A percentile compares a stretch with the other conserved stretches of the same genome.
phyloP scores from a whole-genome alignment of 2,329 filamentous ascomycete species.

The Beauveria brongniartii region DNA sequence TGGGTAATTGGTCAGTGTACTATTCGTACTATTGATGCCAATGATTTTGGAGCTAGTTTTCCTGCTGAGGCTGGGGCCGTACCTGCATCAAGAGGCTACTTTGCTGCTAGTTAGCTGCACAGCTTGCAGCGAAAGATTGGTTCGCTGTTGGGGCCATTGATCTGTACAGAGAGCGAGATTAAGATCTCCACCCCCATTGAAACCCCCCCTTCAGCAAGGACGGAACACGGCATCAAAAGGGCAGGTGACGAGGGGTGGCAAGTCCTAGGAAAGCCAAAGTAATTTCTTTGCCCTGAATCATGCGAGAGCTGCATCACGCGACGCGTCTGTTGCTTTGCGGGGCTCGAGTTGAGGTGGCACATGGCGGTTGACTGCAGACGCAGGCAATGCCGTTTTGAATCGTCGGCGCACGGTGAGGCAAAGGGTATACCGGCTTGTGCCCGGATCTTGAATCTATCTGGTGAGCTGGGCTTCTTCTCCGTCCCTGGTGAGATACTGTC shows the following conservation, averaged over 20 bases:
- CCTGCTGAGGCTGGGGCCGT: background rate
- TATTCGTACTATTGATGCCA: too few relatives aligned
- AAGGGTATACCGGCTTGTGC: background rate
- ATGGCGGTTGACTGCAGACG: background rate
- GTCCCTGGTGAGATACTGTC: background rate
- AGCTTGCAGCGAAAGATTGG: background rate
- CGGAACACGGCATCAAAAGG: background rate
- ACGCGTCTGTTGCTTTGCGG: background rate
- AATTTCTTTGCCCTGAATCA: background rate
- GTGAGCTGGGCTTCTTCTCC: background rate
- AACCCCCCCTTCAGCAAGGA: background rate
- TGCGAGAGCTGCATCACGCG: slow-evolving; percentile 5
- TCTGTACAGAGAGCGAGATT: background rate
- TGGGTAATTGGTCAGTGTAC: background rate
- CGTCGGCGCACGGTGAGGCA: background rate
- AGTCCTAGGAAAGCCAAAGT: background rate
- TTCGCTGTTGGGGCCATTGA: background rate
- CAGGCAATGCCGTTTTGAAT: background rate
- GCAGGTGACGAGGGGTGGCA: slow-evolving; percentile 1
- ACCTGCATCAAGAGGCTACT: slow-evolving; percentile 3
- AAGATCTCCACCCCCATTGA: background rate
- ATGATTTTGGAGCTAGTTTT: background rate
- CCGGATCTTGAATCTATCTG: background rate
- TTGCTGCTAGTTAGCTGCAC: background rate
- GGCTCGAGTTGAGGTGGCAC: background rate